Conservation (phyloP, 2,329 filamentous ascomycete species). For the Trichophyton mentagrophytes region DNA sequence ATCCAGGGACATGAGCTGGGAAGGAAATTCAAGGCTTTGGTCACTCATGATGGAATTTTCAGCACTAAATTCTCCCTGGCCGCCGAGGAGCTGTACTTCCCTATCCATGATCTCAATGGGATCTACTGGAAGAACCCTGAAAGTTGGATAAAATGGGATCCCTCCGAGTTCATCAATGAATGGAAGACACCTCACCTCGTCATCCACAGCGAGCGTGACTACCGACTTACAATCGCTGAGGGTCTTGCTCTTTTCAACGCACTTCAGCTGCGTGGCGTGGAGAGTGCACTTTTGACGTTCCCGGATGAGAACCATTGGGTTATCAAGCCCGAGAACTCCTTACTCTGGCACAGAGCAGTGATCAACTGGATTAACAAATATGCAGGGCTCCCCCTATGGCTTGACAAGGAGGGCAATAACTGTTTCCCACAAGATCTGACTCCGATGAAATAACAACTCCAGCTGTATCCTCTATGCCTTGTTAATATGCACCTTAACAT, state of each 20-base stretch:
- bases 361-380: slow-evolving; percentile 59
- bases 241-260: slow-evolving; percentile 78
- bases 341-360: slow-evolving; percentile 82
- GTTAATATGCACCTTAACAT: neutral
- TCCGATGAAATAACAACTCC: neutral
- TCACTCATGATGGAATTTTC: slow-evolving; percentile 42
- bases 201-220: slow-evolving; percentile 84
- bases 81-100: slow-evolving; percentile 45
- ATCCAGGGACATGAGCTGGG: slow-evolving; percentile 43
- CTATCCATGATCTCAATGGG: slow-evolving; percentile 40
- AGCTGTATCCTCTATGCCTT: neutral
- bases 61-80: slow-evolving; percentile 34
- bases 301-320: slow-evolving; percentile 77
- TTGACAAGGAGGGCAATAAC: slow-evolving; percentile 8
- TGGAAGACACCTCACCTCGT: slow-evolving; percentile 83
- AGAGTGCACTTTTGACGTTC: slow-evolving; percentile 68
- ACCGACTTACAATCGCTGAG: slow-evolving; percentile 72
- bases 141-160: slow-evolving; percentile 47
- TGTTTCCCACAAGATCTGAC: slow-evolving; percentile 3
- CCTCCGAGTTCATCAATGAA: slow-evolving; percentile 43
- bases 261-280: slow-evolving; percentile 59
- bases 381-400: slow-evolving; percentile 27
- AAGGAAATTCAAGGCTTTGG: slow-evolving; percentile 44
- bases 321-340: slow-evolving; percentile 76
- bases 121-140: slow-evolving; percentile 39